phyloP scores from a whole-genome alignment of 179 eudicot species.

The Beta corolliflora region DNA sequence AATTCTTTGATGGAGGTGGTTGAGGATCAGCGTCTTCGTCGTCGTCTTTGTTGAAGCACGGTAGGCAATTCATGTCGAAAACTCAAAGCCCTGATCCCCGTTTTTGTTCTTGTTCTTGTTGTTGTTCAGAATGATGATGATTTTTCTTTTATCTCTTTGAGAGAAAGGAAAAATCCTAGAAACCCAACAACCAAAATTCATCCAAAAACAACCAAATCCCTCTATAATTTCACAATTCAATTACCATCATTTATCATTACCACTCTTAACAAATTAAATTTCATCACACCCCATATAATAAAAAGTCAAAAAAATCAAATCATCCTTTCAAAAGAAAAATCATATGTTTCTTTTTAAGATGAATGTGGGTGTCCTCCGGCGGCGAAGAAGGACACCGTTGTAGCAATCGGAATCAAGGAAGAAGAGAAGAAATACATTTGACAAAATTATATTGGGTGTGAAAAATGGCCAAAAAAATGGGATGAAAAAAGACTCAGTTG shows the following conservation, averaged over 20 bases:
- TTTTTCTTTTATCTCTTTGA: neutral
- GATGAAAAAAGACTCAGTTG: neutral
- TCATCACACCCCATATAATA: constrained; percentile 15
- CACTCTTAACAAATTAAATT: neutral
- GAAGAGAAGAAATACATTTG: constrained; percentile 24
- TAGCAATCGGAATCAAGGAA: constrained; percentile 21
- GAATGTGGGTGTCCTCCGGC: constrained; percentile 20
- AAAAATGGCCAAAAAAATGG: constrained; percentile 28
- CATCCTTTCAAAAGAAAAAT: neutral
- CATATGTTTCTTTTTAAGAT: neutral
- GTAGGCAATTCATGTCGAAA: constrained; percentile 47
- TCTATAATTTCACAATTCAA: constrained; percentile 15
- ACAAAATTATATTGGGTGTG: constrained; percentile 18
- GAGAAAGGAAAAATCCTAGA: constrained; percentile 9
- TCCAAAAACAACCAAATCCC: constrained; percentile 1
- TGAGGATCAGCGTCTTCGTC: constrained; percentile 37
- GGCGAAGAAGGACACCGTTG: constrained; percentile 25
- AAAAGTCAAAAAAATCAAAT: neutral
- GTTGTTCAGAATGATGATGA: neutral
- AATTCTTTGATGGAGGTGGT: constrained; percentile 14
- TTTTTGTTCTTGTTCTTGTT: neutral
- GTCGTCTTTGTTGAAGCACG: constrained; percentile 46
- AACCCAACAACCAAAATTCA: constrained; percentile 19
- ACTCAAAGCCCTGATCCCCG: constrained; percentile 29
- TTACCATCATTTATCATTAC: neutral